Evolutionary conservation across 805 yeast species (phyloP).

Genomic region (Metschnikowia continentalis): DNA sequence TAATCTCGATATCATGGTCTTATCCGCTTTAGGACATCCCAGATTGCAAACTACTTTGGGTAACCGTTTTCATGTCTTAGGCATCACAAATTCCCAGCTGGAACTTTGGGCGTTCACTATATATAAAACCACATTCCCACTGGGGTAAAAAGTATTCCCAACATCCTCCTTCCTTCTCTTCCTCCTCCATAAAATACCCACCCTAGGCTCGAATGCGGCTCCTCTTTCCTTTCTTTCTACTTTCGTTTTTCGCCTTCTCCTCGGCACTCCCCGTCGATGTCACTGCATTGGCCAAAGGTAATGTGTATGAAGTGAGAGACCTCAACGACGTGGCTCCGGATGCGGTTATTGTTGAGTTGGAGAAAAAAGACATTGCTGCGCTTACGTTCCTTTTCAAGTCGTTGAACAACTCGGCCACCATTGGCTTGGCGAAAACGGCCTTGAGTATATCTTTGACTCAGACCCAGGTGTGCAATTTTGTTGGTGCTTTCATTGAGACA

Average conservation of each 20-base stretch:
- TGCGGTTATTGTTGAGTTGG: constrained; percentile 3
- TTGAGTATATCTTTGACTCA: constrained; percentile 24
- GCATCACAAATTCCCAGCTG: neutral
- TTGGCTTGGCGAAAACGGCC: constrained; percentile 19
- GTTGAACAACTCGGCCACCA: constrained; percentile 21
- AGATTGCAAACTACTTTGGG: constrained; percentile 1
- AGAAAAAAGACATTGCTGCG: constrained; percentile 17
- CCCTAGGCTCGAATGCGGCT: constrained; percentile 6
- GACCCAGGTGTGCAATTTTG: constrained; percentile 21
- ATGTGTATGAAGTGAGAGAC: constrained; percentile 5
- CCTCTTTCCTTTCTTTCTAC: constrained; percentile 5
- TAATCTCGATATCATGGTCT: neutral
- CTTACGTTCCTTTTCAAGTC: constrained; percentile 22
- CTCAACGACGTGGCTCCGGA: neutral
- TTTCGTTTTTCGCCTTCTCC: constrained; percentile 6
- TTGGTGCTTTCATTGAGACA: constrained; percentile 21
- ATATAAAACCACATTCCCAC: neutral
- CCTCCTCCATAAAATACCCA: neutral
- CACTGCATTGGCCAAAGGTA: neutral
- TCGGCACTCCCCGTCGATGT: constrained; percentile 10
- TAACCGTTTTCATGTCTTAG: neutral
- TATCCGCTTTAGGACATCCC: neutral
- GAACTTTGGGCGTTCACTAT: too few relatives aligned
- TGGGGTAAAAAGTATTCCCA: neutral
- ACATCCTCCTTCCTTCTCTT: neutral